Evolutionary conservation across 129 eudicot species (phyloP).

Genomic region (Chrysanthemum lavandulifolium): DNA sequence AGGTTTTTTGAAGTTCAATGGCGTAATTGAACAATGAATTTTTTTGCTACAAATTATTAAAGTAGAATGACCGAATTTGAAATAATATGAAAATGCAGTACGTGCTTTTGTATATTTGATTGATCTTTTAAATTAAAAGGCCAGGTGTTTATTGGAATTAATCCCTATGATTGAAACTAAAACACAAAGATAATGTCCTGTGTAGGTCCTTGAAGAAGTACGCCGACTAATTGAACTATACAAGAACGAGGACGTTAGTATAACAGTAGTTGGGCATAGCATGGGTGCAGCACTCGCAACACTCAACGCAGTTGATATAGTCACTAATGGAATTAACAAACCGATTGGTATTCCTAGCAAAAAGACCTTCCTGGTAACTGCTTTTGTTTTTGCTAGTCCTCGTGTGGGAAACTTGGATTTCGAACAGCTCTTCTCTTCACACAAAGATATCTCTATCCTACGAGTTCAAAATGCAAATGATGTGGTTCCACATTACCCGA

Average conservation of each 20-base stretch:
- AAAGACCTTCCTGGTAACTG: slow-evolving; percentile 57
- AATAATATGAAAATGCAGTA: too few species aligned
- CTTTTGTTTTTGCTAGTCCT: slow-evolving; percentile 78
- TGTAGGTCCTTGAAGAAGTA: slow-evolving; percentile 69
- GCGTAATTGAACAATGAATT: too few species aligned
- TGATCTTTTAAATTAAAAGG: too few species aligned
- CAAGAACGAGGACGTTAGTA: slow-evolving; percentile 78
- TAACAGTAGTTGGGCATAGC: slow-evolving; percentile 82
- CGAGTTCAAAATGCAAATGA: slow-evolving; percentile 56
- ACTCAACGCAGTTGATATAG: slow-evolving; percentile 75
- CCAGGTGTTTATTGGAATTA: too few species aligned
- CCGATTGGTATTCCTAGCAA: slow-evolving; percentile 36
- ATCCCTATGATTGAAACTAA: not conserved
- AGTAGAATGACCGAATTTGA: too few species aligned
- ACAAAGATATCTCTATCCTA: slow-evolving; percentile 38
- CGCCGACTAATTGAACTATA: slow-evolving; percentile 61
- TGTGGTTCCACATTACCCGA: slow-evolving; percentile 57
- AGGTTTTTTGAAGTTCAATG: too few species aligned
- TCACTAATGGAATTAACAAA: slow-evolving; percentile 53
- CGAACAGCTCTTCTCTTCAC: slow-evolving; percentile 8
- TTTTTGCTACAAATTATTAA: too few species aligned
- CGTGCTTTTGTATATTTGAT: too few species aligned
- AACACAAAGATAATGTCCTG: not conserved
- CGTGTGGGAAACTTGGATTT: slow-evolving; percentile 69
- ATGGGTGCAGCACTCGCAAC: slow-evolving; percentile 81